phyloP scores from a whole-genome alignment of 1,284 basidiomycete species.

The Anthracocystis panici-leucophaei region DNA sequence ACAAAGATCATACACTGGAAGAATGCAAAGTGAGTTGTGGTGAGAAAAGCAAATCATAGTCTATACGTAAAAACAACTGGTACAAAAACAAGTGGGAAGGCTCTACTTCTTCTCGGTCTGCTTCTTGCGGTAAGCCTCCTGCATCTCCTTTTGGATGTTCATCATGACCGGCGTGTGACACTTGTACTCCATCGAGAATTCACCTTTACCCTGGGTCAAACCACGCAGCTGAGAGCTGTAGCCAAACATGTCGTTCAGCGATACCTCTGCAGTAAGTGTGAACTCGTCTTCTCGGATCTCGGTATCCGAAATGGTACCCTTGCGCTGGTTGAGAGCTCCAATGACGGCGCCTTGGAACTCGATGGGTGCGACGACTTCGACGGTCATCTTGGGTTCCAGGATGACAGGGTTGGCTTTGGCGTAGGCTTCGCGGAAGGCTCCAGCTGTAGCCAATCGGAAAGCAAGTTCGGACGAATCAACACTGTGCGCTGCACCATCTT shows the following conservation, averaged over 20 bases:
- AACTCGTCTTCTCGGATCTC: conserved; percentile 98
- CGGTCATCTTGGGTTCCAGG: conserved; percentile 97
- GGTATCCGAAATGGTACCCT: conserved; percentile 94
- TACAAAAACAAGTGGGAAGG: conserved; percentile 6
- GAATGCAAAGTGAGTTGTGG: conserved; percentile 28
- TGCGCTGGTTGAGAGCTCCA: conserved; percentile 90
- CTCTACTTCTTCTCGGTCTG: conserved; percentile 47
- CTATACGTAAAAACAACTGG: conserved; percentile 24
- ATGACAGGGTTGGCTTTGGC: conserved; percentile 82
- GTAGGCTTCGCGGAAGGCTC: conserved; percentile 94
- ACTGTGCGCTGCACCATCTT: conserved; percentile 92
- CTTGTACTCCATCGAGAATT: conserved; percentile 87
- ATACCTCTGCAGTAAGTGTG: conserved; percentile 89
- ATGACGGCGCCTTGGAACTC: conserved; percentile 99
- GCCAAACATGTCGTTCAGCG: conserved; percentile 98
- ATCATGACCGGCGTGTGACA: conserved; percentile 86
- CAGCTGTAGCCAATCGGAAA: conserved; percentile 88
- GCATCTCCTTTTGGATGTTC: conserved; percentile 85
- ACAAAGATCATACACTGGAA: background rate
- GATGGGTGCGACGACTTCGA: conserved; percentile 93
- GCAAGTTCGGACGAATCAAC: conserved; percentile 98
- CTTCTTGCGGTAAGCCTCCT: conserved; percentile 71
- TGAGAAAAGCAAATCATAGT: conserved; percentile 6
- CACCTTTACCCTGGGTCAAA: conserved; percentile 78
- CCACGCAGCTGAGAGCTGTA: conserved; percentile 79